A percentile compares a stretch with the other conserved stretches of the same genome.
Conservation (phyloP, 2,329 filamentous ascomycete genomes). For the Botrytis paeoniae region DNA sequence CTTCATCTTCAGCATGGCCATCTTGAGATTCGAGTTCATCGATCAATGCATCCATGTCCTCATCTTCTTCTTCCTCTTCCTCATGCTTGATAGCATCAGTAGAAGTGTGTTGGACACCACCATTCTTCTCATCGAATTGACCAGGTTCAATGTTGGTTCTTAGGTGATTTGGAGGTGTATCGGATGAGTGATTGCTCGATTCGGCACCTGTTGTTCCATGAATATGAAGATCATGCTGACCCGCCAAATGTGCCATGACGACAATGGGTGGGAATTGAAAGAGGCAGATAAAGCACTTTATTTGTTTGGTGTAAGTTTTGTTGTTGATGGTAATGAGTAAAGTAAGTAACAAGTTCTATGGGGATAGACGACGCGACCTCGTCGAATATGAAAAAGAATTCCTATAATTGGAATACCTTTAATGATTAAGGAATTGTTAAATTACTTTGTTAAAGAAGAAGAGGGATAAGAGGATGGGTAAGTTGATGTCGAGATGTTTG, state of each 20-base stretch:
- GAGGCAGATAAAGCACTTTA: background rate
- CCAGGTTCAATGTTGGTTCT: constrained; percentile 64
- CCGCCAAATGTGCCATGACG: background rate
- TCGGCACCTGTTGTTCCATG: constrained; percentile 13
- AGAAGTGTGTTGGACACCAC: background rate
- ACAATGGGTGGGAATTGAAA: background rate
- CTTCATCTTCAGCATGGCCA: constrained; percentile 63
- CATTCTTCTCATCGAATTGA: constrained; percentile 60
- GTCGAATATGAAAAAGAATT: constrained; percentile 18
- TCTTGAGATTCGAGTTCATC: constrained; percentile 83
- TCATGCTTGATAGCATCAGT: constrained; percentile 38
- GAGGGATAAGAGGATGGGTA: constrained; percentile 10
- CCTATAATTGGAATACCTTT: background rate
- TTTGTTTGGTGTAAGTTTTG: background rate
- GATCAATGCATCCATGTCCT: constrained; percentile 83
- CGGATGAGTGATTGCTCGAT: constrained; percentile 23
- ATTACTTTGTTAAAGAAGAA: background rate
- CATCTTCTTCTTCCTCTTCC: constrained; percentile 68
- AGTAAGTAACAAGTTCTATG: constrained; percentile 11
- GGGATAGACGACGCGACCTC: constrained; percentile 10
- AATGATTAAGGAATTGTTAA: background rate
- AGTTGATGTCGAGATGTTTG: constrained; percentile 16
- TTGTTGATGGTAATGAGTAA: constrained; percentile 1
- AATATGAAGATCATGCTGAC: background rate
- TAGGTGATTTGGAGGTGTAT: constrained; percentile 40